Conservation (phyloP, 2,329 filamentous ascomycete genomes). For the Uncinocarpus reesii region DNA sequence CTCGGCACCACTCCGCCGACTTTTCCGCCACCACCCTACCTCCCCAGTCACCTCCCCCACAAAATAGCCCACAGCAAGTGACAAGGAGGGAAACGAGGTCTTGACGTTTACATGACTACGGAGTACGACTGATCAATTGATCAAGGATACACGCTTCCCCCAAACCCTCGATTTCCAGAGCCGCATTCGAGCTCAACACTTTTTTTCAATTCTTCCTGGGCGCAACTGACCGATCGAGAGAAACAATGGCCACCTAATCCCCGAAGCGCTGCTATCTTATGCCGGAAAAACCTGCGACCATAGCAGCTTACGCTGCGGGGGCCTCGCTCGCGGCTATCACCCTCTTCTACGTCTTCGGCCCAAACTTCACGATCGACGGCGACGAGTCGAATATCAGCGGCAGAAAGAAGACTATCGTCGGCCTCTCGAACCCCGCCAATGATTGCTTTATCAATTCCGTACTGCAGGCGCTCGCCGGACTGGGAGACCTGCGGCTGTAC, state of each 20-base stretch:
- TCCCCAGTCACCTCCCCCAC: neutral
- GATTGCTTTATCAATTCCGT: conserved; percentile 97
- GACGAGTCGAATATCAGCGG: conserved; percentile 51
- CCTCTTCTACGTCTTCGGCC: conserved; percentile 92
- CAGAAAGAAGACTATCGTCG: conserved; percentile 79
- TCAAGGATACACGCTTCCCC: neutral
- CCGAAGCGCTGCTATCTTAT: conserved; percentile 30
- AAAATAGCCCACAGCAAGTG: no score
- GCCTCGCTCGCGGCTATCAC: conserved; percentile 91
- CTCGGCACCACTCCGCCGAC: conserved; percentile 2
- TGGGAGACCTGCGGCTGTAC: conserved; percentile 81
- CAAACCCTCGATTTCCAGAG: neutral
- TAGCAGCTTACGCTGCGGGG: conserved; percentile 87
- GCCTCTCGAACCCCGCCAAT: conserved; percentile 81
- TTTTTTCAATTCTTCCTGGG: neutral
- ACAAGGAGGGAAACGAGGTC: neutral
- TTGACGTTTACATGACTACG: no score
- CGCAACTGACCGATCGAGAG: no score
- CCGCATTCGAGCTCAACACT: no score
- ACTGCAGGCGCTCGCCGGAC: conserved; percentile 80
- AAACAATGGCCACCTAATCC: conserved; percentile 1
- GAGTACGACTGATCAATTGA: no score
- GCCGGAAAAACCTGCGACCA: conserved; percentile 72
- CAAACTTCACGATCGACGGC: conserved; percentile 90
- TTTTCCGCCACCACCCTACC: conserved; percentile 1